Evolutionary conservation across 768 basidiomycete genomes (phyloP).

Genomic region (Lentinula sp.): DNA sequence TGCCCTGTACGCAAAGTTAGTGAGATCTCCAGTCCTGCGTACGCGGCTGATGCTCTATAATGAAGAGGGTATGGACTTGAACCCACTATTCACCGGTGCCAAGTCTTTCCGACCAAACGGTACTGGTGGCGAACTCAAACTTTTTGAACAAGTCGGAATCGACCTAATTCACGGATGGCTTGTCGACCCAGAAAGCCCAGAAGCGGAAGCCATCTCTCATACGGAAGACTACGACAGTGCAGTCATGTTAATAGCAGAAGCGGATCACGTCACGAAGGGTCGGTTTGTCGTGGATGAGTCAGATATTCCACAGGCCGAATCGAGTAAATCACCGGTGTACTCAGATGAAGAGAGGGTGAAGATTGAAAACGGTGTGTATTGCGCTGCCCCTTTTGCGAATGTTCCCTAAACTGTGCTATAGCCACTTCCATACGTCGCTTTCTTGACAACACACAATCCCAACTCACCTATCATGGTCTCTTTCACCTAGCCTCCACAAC

Average conservation of each 20-base stretch:
- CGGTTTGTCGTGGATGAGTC: conserved; percentile 43
- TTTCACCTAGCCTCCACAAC: conserved; percentile 73
- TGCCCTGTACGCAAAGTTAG: conserved; percentile 76
- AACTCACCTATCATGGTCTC: conserved; percentile 84
- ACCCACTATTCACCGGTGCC: conserved; percentile 72
- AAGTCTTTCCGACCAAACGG: conserved; percentile 63
- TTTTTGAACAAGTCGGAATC: conserved; percentile 81
- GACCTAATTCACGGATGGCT: conserved; percentile 88
- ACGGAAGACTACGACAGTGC: conserved; percentile 70
- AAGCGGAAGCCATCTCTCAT: conserved; percentile 45
- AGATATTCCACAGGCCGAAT: conserved; percentile 10
- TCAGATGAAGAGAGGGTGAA: conserved; percentile 49
- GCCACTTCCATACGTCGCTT: conserved; percentile 66
- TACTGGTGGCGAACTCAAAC: conserved; percentile 70
- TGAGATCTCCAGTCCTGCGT: conserved; percentile 6
- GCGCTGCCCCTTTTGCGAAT: conserved; percentile 1
- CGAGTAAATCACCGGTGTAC: conserved; percentile 18
- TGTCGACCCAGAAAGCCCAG: conserved; percentile 61
- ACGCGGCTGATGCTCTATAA: background rate
- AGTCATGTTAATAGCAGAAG: conserved; percentile 70
- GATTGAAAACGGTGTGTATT: conserved; percentile 59
- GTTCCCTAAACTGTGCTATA: conserved; percentile 20
- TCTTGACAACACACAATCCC: conserved; percentile 67
- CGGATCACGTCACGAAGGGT: conserved; percentile 67
- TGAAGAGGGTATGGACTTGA: conserved; percentile 83